These are phyloP conservation scores for Conticribra guillardii DNA, from an alignment of 108 stramenopile genomes.

Conservation along the genomic window DNA sequence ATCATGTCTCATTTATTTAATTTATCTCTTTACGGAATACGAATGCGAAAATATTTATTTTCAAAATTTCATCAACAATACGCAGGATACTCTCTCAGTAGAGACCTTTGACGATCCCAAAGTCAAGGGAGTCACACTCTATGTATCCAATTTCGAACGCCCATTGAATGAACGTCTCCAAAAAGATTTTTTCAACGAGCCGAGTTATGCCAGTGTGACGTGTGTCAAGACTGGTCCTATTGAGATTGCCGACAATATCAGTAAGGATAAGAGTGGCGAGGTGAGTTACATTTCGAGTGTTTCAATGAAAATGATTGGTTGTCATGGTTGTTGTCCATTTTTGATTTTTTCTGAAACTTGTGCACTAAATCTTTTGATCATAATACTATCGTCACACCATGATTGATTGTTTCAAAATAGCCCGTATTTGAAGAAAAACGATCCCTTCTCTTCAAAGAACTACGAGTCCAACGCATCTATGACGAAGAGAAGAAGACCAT, in stretches of 20 bases:
- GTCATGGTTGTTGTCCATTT: constrained; percentile 1
- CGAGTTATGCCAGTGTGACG: constrained; percentile 80
- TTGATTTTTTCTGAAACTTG: not conserved
- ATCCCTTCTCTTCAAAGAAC: constrained; percentile 82
- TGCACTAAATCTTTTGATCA: not conserved
- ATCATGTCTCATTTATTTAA: no score
- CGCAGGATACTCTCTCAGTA: constrained; percentile 65
- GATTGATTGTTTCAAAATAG: not conserved
- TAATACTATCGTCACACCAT: no score
- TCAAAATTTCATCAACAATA: not conserved
- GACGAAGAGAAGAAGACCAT: constrained; percentile 83
- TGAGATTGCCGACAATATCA: constrained; percentile 77
- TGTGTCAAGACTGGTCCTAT: constrained; percentile 76
- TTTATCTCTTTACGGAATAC: not conserved
- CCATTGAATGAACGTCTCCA: constrained; percentile 82
- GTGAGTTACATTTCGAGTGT: constrained; percentile 9
- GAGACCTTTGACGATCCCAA: constrained; percentile 91
- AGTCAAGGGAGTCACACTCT: constrained; percentile 75
- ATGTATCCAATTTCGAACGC: constrained; percentile 91
- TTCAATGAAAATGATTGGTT: not conserved
- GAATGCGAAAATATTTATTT: not conserved
- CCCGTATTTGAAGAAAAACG: constrained; percentile 87
- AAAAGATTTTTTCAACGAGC: constrained; percentile 88
- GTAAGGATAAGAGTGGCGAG: constrained; percentile 71
- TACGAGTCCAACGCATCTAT: constrained; percentile 86